Conservation (phyloP, 108 stramenopile species). For the Nitzschia putrida region DNA sequence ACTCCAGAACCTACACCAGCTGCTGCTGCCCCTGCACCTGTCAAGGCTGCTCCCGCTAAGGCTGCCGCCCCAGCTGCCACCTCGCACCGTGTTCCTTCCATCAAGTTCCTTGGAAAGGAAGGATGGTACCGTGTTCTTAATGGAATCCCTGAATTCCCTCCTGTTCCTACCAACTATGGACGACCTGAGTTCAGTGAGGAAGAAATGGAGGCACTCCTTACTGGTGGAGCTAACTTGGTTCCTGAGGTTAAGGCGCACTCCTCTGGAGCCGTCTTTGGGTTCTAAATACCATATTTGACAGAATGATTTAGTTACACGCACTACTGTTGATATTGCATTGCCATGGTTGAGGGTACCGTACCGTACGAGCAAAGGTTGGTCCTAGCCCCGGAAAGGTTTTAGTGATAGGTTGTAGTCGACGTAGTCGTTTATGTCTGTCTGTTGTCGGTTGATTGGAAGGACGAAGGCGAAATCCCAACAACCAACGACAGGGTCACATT, state of each 20-base stretch:
- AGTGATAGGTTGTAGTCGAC: no score
- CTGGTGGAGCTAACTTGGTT: conserved; percentile 81
- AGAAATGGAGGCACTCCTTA: conserved; percentile 89
- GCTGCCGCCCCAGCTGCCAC: conserved; percentile 26
- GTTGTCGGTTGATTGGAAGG: no score
- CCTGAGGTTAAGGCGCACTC: conserved; percentile 35
- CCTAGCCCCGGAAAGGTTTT: no score
- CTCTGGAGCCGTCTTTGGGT: conserved; percentile 20
- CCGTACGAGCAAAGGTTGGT: no score
- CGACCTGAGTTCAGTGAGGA: conserved; percentile 80
- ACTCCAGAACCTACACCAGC: conserved; percentile 20
- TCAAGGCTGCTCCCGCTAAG: conserved; percentile 10
- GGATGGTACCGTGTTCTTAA: conserved; percentile 57
- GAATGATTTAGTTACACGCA: no score
- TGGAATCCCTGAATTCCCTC: conserved; percentile 17
- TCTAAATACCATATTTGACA: not conserved
- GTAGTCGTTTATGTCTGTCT: no score
- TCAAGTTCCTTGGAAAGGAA: conserved; percentile 92
- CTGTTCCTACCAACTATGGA: conserved; percentile 73
- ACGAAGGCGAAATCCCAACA: no score
- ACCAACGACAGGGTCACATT: no score
- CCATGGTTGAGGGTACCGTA: no score
- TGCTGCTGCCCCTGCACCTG: conserved; percentile 9
- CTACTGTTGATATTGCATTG: no score
- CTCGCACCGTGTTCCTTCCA: conserved; percentile 63